Conservation (phyloP, 2,329 filamentous ascomycete genomes). For the Pseudovirgaria hyperparasitica region DNA sequence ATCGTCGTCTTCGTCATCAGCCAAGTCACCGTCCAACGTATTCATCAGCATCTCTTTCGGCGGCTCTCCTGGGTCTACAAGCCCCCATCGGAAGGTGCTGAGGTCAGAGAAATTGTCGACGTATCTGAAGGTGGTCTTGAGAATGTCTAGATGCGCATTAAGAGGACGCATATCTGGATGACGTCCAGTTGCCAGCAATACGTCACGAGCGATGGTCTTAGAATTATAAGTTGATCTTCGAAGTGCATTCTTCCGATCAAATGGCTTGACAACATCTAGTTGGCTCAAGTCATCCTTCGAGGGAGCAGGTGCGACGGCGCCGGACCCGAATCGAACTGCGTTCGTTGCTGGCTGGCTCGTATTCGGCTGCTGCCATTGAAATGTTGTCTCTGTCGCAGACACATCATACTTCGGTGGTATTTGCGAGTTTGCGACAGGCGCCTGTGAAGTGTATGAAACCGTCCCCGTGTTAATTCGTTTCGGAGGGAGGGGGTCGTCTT, state of each 20-base stretch:
- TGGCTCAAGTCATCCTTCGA: slow-evolving; percentile 11
- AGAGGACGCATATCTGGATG: slow-evolving; percentile 46
- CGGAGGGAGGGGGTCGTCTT: slow-evolving; percentile 27
- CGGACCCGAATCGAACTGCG: too few relatives aligned
- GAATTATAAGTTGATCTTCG: slow-evolving; percentile 44
- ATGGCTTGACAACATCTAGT: slow-evolving; percentile 26
- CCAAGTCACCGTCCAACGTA: slow-evolving; percentile 15
- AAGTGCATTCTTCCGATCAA: slow-evolving; percentile 34
- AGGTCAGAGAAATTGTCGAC: slow-evolving; percentile 39
- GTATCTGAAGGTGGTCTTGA: slow-evolving; percentile 29
- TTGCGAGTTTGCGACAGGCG: too few relatives aligned
- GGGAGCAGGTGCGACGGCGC: background rate
- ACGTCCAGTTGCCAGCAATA: slow-evolving; percentile 47
- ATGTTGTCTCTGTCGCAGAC: too few relatives aligned
- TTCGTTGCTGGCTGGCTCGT: too few relatives aligned
- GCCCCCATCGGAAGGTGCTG: slow-evolving; percentile 47
- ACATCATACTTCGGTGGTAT: too few relatives aligned
- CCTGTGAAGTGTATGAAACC: slow-evolving; percentile 6
- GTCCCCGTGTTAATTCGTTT: slow-evolving; percentile 16
- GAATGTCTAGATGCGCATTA: slow-evolving; percentile 44
- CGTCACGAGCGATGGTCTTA: slow-evolving; percentile 49
- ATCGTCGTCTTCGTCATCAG: slow-evolving; percentile 22
- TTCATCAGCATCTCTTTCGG: slow-evolving; percentile 20
- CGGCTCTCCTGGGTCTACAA: slow-evolving; percentile 44
- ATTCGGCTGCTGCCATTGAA: background rate